Percentiles rank a stretch among this genome's conserved stretches.
Evolutionary conservation across 1,284 basidiomycete genomes (phyloP).

Genomic region (Sanghuangporus weigelae): DNA sequence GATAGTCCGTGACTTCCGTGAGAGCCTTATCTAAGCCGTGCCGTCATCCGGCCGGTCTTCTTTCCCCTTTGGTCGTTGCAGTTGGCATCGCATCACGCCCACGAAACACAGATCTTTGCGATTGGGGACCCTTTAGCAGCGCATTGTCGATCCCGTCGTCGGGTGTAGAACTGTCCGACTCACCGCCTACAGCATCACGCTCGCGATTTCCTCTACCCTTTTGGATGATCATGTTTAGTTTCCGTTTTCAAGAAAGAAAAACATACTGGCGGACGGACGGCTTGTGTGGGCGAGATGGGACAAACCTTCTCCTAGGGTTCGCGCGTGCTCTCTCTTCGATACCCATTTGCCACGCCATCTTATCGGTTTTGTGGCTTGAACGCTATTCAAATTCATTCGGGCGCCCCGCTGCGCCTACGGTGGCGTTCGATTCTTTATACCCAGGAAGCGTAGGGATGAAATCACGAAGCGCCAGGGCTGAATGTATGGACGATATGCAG

Average conservation of each 20-base stretch:
- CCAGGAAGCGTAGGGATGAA: neutral
- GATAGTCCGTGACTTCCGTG: neutral
- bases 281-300: neutral
- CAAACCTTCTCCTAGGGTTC: constrained; percentile 1
- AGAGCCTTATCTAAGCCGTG: neutral
- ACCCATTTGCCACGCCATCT: neutral
- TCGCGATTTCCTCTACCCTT: neutral
- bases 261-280: neutral
- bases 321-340: neutral
- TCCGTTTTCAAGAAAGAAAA: neutral
- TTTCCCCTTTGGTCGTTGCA: neutral
- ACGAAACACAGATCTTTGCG: neutral
- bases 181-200: neutral
- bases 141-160: neutral
- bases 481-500: neutral
- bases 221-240: neutral
- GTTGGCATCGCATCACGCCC: neutral
- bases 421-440: neutral
- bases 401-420: neutral
- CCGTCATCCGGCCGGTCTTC: neutral
- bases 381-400: neutral
- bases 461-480: neutral
- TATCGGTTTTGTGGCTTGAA: neutral
- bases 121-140: neutral
- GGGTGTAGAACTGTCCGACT: neutral